These are phyloP conservation scores for Furcasterigmium furcatum DNA, from an alignment of 2,329 filamentous ascomycete genomes.

Conservation along the genomic window DNA sequence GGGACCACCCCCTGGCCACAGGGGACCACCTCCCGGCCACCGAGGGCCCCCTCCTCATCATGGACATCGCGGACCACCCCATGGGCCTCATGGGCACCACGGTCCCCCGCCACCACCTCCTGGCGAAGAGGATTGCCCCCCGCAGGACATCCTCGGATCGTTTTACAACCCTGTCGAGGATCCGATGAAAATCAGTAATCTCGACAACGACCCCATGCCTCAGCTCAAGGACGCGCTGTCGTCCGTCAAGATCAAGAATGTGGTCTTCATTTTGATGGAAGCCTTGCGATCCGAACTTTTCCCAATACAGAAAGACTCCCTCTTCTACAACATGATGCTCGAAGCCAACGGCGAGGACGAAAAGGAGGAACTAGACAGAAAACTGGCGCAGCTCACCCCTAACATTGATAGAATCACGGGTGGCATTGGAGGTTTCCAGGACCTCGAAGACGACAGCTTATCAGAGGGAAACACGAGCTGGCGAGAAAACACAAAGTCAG, in stretches of 20 bases:
- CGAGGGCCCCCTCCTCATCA: too few relatives aligned
- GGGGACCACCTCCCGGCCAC: neutral
- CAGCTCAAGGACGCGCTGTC: constrained; percentile 11
- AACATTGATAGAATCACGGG: constrained; percentile 7
- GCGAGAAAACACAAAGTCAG: constrained; percentile 2
- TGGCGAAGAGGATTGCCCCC: constrained; percentile 9
- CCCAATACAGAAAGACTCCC: constrained; percentile 23
- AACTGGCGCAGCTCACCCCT: constrained; percentile 13
- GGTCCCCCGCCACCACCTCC: constrained; percentile 18
- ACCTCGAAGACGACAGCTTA: neutral
- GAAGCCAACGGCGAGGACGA: constrained; percentile 22
- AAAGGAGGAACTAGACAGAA: constrained; percentile 13
- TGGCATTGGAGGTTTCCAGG: neutral
- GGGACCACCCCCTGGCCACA: too few relatives aligned
- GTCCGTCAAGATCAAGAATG: constrained; percentile 25
- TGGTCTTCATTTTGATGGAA: constrained; percentile 30
- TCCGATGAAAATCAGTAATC: constrained; percentile 27
- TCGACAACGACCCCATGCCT: constrained; percentile 18
- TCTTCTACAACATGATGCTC: constrained; percentile 20
- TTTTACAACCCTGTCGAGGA: constrained; percentile 26
- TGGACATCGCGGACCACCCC: neutral
- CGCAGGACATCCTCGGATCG: constrained; percentile 22
- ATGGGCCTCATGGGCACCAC: constrained; percentile 4
- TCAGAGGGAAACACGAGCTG: neutral
- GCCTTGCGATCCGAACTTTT: constrained; percentile 31